Base-by-base conservation (phyloP, 1,284 basidiomycete species). In the Rhodotorula sp. region DNA sequence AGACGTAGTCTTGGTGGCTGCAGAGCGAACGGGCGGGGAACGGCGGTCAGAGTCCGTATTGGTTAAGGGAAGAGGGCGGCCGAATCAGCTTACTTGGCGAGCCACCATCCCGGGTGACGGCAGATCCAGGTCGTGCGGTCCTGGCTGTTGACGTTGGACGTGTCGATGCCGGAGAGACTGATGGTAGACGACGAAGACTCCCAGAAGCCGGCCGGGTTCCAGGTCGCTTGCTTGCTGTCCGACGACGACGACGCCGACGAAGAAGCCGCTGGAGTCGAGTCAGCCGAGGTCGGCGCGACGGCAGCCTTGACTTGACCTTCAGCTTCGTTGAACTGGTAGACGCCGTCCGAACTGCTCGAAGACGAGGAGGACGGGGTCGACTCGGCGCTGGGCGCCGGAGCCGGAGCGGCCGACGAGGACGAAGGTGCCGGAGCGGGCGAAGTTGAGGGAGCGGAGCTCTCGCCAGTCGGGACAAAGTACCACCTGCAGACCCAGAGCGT, bases 111-210 rank as follows among this genome's bases (percentile, higher is more conserved):
- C 1, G 62, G 62, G 69, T 71, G 69, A n/a, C 65, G 58, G 64
- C 73, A 74, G 29, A 71, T 26, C 73, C 73, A 71, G 20, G 73
- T 71, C 57, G 51, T 52, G 52, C 62, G 67, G 58, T 74, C 67
- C n/a, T 67, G 18, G 29, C n/a, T 46, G 54, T 58, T 39, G n/a
- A 74, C 73, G 3, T 29, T 23, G 26, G 59, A 62, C 3, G 31
- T 46, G 58, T 74, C 69, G 56, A 69, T 60, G 34, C 54, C 62
- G 18, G 57, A 34, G 47, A 66, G 31, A 26, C n/a, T 52, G 64
- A 74, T 64, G 6, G 67, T 26, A 23, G 64, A 62, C 7, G 58
- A 48, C 14, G 48, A 16, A n/a, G 58, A 52, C 20, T 54, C 58
- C 64, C 64, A 68, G 66, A 70, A 70, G n/a, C 67, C 71, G 23